Evolutionary conservation across 2,329 filamentous ascomycete genomes (phyloP).

Genomic region (Cladosporium oxysporum): DNA sequence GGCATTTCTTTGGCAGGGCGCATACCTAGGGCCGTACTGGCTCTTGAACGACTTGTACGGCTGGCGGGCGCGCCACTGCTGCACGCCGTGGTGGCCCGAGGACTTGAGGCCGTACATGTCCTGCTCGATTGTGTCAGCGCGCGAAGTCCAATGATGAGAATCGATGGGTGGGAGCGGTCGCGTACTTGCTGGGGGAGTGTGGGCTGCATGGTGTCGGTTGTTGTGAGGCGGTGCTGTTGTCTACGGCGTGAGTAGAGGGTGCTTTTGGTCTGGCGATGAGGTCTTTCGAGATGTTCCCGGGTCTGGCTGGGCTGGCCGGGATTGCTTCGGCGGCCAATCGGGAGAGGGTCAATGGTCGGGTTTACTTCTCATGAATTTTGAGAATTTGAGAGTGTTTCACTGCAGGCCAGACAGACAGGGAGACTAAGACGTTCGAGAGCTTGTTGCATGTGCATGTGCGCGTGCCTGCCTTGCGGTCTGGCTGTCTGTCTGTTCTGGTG

Average conservation of each 20-base stretch:
- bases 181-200: conserved; percentile 33
- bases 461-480: neutral
- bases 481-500: neutral
- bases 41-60: conserved; percentile 55
- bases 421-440: conserved; percentile 1
- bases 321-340: conserved; percentile 10
- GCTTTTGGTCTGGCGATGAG: conserved; percentile 16
- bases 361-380: neutral
- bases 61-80: conserved; percentile 39
- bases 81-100: conserved; percentile 31
- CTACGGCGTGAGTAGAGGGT: neutral
- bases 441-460: conserved; percentile 4
- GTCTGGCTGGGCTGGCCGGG: neutral
- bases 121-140: conserved; percentile 19
- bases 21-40: conserved; percentile 61
- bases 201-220: conserved; percentile 32
- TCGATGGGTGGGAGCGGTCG: neutral
- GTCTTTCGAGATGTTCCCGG: conserved; percentile 14
- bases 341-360: conserved; percentile 1
- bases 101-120: conserved; percentile 30
- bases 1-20: conserved; percentile 37
- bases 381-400: conserved; percentile 8
- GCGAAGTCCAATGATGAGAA: neutral
- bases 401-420: neutral
- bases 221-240: conserved; percentile 6